Evolutionary conservation across 78 protist genomes (phyloP).

Genomic region (Bigelowiella natans): DNA sequence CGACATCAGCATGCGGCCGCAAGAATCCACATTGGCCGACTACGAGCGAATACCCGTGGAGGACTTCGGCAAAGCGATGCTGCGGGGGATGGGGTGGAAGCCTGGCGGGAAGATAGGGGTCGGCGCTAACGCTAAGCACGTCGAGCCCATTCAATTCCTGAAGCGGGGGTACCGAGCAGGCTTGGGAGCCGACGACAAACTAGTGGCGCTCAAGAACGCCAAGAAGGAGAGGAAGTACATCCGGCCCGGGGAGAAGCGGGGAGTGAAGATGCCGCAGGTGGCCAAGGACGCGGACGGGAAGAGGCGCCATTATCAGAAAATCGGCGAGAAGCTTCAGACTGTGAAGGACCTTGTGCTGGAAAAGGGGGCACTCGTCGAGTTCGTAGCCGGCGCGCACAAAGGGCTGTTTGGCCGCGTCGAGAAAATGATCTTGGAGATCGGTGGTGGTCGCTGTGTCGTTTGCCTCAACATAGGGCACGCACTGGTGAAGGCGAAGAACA

Average conservation of each 20-base stretch:
- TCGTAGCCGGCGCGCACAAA: not conserved
- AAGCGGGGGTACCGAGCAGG: constrained; percentile 1
- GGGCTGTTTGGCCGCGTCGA: not conserved
- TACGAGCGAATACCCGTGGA: constrained; percentile 30
- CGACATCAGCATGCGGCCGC: not conserved
- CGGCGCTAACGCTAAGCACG: not conserved
- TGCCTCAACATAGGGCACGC: not conserved
- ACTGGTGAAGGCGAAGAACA: not conserved
- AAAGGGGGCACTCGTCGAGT: not conserved
- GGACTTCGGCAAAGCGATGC: constrained; percentile 38
- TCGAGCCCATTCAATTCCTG: constrained; percentile 20
- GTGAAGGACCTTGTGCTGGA: not conserved
- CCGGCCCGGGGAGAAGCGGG: constrained; percentile 29
- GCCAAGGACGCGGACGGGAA: constrained; percentile 4
- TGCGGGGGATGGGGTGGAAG: constrained; percentile 42
- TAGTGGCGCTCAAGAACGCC: not conserved
- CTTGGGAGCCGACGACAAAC: constrained; percentile 18
- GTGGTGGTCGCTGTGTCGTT: not conserved
- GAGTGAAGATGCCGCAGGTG: not conserved
- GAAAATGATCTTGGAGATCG: not conserved
- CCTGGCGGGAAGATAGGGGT: constrained; percentile 22
- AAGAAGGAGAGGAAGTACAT: not conserved
- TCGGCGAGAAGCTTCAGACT: constrained; percentile 13
- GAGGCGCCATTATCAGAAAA: not conserved
- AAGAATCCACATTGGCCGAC: not conserved